phyloP scores from a whole-genome alignment of 2,329 filamentous ascomycete species.

The Metarhizium anisopliae region DNA sequence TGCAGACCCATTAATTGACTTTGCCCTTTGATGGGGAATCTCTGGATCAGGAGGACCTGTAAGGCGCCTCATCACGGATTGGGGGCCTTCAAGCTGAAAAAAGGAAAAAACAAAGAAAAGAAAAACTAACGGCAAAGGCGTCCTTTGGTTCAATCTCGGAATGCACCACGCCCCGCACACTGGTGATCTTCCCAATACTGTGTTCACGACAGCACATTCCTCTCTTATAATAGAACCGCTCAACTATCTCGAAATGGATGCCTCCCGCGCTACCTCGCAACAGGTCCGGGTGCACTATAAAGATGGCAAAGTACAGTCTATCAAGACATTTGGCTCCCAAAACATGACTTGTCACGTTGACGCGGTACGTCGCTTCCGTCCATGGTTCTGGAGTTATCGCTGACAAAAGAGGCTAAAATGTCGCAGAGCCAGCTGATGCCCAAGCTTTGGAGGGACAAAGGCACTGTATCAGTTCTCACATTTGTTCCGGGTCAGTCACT shows the following conservation, averaged over 20 bases:
- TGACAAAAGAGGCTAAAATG: neutral
- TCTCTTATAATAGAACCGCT: neutral
- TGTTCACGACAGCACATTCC: slow-evolving; percentile 7
- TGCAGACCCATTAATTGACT: slow-evolving; percentile 38
- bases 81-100: neutral
- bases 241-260: neutral
- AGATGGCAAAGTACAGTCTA: neutral
- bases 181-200: slow-evolving; percentile 37
- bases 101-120: neutral
- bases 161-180: slow-evolving; percentile 51
- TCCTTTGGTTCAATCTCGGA: slow-evolving; percentile 44
- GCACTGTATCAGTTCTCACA: neutral
- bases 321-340: neutral
- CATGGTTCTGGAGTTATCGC: neutral
- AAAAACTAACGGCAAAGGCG: slow-evolving; percentile 10
- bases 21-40: slow-evolving; percentile 31
- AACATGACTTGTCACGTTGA: neutral
- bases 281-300: neutral
- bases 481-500: neutral
- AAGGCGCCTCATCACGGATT: neutral
- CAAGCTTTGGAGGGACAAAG: neutral
- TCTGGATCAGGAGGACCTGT: slow-evolving; percentile 25
- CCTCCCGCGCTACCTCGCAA: neutral
- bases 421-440: neutral
- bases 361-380: neutral